These are phyloP conservation scores for Clitopilus hobsonii DNA, from an alignment of 768 basidiomycete species.

Conservation along the genomic window DNA sequence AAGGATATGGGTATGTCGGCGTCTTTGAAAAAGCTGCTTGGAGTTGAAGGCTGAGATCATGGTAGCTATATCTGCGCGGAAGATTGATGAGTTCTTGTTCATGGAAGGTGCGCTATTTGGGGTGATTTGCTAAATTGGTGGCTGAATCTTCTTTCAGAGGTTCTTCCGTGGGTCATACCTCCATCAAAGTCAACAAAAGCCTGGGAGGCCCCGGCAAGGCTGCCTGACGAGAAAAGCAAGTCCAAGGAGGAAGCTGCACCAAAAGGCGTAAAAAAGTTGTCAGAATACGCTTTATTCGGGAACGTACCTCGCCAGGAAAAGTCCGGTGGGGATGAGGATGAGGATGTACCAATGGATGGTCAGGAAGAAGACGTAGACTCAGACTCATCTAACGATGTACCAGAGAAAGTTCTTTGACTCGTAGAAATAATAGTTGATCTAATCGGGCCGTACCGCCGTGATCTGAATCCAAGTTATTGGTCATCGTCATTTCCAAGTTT, in stretches of 20 bases:
- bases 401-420: too few relatives aligned
- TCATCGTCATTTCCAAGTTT: conserved; percentile 1
- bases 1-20: conserved; percentile 66
- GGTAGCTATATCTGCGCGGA: conserved; percentile 58
- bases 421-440: background rate
- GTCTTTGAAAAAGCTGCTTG: background rate
- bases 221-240: background rate
- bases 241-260: background rate
- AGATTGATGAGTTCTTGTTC: conserved; percentile 73
- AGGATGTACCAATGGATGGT: conserved; percentile 57
- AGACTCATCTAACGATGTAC: too few relatives aligned
- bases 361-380: conserved; percentile 24
- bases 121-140: background rate
- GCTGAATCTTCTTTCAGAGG: conserved; percentile 32
- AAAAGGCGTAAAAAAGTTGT: background rate
- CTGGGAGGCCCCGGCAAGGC: conserved; percentile 28
- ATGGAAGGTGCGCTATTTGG: conserved; percentile 52
- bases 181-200: conserved; percentile 25
- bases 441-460: conserved; percentile 7
- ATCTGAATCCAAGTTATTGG: background rate
- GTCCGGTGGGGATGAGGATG: conserved; percentile 28
- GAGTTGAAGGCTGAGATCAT: background rate
- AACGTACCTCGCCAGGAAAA: too few relatives aligned
- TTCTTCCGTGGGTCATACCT: conserved; percentile 47
- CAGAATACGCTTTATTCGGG: conserved; percentile 9